These are phyloP conservation scores for Verruconis gallopava DNA, from an alignment of 2,329 filamentous ascomycete genomes.

Conservation along the genomic window DNA sequence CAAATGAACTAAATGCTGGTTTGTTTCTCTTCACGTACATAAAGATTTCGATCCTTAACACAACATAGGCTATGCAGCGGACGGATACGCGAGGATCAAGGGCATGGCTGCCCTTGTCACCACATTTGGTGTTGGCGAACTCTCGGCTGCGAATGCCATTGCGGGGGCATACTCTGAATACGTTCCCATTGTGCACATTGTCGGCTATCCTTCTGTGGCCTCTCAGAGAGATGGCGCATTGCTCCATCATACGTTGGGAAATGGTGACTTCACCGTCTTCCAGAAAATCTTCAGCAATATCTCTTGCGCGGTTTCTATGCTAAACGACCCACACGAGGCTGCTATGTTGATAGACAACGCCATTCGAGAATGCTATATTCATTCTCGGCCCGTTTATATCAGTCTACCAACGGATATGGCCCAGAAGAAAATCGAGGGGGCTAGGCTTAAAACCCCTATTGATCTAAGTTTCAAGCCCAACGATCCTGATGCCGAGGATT, in stretches of 20 bases:
- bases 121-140: slow-evolving; percentile 36
- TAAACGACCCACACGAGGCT: slow-evolving; percentile 57
- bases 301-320: slow-evolving; percentile 56
- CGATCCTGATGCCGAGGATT: slow-evolving; percentile 59
- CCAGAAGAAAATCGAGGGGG: slow-evolving; percentile 60
- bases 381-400: slow-evolving; percentile 71
- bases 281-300: slow-evolving; percentile 62
- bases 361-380: slow-evolving; percentile 59
- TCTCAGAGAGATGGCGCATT: slow-evolving; percentile 29
- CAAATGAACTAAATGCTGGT: slow-evolving; percentile 49
- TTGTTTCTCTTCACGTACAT: slow-evolving; percentile 9
- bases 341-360: slow-evolving; percentile 66
- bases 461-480: slow-evolving; percentile 53
- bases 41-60: slow-evolving; percentile 9
- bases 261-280: slow-evolving; percentile 69
- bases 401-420: slow-evolving; percentile 74
- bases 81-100: slow-evolving; percentile 34
- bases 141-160: slow-evolving; percentile 34
- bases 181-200: slow-evolving; percentile 35
- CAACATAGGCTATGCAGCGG: slow-evolving; percentile 31
- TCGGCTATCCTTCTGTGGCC: slow-evolving; percentile 30
- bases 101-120: slow-evolving; percentile 34
- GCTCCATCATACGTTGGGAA: slow-evolving; percentile 35
- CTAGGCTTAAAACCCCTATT: slow-evolving; percentile 55
- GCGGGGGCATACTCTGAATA: slow-evolving; percentile 36